These are phyloP conservation scores for Geranium brycei DNA, from an alignment of 345 rosid species.

Conservation along the genomic window DNA sequence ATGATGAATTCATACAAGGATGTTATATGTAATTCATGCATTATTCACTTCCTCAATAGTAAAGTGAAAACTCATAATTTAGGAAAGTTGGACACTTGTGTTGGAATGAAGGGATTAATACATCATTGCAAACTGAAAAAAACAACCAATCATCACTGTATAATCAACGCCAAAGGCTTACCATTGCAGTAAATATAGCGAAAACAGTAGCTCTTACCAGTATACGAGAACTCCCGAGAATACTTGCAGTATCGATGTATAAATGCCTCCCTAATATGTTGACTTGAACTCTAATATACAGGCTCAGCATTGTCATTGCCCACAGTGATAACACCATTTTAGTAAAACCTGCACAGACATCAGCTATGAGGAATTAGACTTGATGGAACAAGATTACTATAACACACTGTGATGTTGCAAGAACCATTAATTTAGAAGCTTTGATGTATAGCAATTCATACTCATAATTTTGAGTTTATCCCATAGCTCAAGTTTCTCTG, in stretches of 20 bases:
- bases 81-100: too few species aligned
- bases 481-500: constrained; percentile 88
- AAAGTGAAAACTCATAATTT: too few species aligned
- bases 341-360: constrained; percentile 61
- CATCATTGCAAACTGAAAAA: neutral
- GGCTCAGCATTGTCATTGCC: constrained; percentile 72
- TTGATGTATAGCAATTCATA: constrained; percentile 17
- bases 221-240: constrained; percentile 47
- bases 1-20: too few species aligned
- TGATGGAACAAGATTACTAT: neutral
- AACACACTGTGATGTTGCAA: neutral
- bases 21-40: too few species aligned
- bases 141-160: neutral
- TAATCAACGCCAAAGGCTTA: constrained; percentile 1
- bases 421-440: constrained; percentile 6
- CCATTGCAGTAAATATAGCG: neutral
- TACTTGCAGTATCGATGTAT: constrained; percentile 77
- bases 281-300: constrained; percentile 89
- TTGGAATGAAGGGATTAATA: too few species aligned
- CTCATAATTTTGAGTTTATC: constrained; percentile 70
- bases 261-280: constrained; percentile 90
- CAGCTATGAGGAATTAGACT: constrained; percentile 6
- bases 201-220: constrained; percentile 39
- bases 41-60: too few species aligned
- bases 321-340: constrained; percentile 68